Evolutionary conservation across 208 protist genomes (phyloP), one percentile per base, ranked within the genome.

Genomic region (Trypanosoma scelopori): DNA sequence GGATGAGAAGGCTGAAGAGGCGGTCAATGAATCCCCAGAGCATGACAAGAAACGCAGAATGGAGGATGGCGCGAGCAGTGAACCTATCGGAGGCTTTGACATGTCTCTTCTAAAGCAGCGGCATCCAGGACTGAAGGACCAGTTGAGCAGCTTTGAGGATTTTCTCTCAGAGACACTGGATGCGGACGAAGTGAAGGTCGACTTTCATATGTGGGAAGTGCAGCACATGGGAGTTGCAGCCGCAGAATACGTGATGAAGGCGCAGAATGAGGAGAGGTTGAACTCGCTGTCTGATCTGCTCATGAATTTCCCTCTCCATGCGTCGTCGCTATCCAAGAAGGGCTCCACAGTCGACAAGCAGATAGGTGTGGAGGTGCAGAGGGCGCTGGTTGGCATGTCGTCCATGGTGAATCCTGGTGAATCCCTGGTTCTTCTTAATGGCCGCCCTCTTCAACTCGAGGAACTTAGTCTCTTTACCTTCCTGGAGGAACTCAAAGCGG

Each of bases 301-400:
- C 4, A 85, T 84, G 15, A 90, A 95, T 52, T 97, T 98, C 56
- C 97, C 95, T 7, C 37, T 80, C 30, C 66, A 91, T 47, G 91
- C 92, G 1, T 50, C 68, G 27, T 69, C 61, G 3, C 60, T 98
- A 0, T 74, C 78, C 0, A 68, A 79, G 42, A 74, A 81, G n/a
- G 63, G 68, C 35, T 15, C 50, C 18, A n/a, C 50, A 12, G 47
- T n/a, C 18, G 47, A 67, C 16, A 55, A 39, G 7, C 28, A 20
- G 20, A 70, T 76, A 28, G 37, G 65, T 5, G 62, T 51, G 39
- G 57, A 32, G 37, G 57, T 83, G 41, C 65, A 55, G 37, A 39
- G 59, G 18, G 57, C 48, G 16, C 32, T 85, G 41, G 20, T 57
- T 15, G 13, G n/a, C 0, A 57, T 79, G 23, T 57, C 60, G 15